Conservation (phyloP, 345 rosid species). For the Linum usitatissimum region DNA sequence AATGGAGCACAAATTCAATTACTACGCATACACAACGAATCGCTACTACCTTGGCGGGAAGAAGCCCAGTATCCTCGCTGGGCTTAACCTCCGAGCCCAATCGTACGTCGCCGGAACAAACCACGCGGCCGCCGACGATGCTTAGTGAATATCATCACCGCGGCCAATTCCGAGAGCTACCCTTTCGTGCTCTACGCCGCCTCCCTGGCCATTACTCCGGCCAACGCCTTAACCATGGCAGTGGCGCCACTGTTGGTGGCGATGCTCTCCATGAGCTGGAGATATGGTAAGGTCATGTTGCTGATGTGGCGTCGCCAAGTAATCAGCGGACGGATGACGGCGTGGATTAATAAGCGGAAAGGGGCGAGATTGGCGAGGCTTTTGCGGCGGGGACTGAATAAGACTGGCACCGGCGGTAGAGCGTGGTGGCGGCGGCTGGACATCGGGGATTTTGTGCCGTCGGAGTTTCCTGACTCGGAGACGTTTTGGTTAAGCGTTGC, state of each 20-base stretch:
- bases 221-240: neutral
- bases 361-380: neutral
- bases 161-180: too few relatives aligned
- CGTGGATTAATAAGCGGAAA: neutral
- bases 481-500: too few relatives aligned
- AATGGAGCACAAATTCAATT: too few relatives aligned
- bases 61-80: too few relatives aligned
- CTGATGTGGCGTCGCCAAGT: neutral
- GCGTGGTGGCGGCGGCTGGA: too few relatives aligned
- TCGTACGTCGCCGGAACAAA: neutral
- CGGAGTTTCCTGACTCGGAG: too few relatives aligned
- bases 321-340: neutral
- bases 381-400: neutral
- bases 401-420: too few relatives aligned
- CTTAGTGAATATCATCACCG: neutral
- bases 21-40: too few relatives aligned
- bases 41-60: too few relatives aligned
- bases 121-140: neutral
- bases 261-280: neutral
- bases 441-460: too few relatives aligned
- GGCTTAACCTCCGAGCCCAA: too few relatives aligned
- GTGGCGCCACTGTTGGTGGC: neutral
- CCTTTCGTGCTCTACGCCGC: neutral
- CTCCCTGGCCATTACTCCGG: neutral
- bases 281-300: neutral